A percentile compares a stretch with the other conserved stretches of the same genome.
Conservation (phyloP, 441 rosid species). For the Pelargonium australe region DNA sequence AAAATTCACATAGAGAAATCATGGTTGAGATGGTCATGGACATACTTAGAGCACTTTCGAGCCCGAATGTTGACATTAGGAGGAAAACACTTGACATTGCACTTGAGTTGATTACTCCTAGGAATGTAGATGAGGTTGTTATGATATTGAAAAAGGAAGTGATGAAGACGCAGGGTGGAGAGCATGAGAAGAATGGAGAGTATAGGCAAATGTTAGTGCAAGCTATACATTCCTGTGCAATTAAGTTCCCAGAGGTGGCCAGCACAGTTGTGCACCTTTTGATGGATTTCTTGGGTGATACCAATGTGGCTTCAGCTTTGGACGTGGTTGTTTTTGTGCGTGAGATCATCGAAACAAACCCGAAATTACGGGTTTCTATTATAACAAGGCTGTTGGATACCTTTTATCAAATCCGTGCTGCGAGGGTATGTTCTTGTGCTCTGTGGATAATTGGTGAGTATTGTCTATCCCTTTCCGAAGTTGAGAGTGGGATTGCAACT, state of each 20-base stretch:
- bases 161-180: slow-evolving; percentile 81
- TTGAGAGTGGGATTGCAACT: slow-evolving; percentile 65
- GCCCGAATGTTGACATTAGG: slow-evolving; percentile 77
- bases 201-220: slow-evolving; percentile 91
- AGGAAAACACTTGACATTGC: slow-evolving; percentile 77
- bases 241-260: slow-evolving; percentile 92
- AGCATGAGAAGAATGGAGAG: slow-evolving; percentile 88
- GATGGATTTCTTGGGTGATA: slow-evolving; percentile 92
- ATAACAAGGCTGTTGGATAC: slow-evolving; percentile 76
- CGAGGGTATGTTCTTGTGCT: slow-evolving; percentile 76
- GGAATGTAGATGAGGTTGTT: slow-evolving; percentile 73
- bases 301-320: slow-evolving; percentile 81
- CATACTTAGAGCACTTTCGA: slow-evolving; percentile 80
- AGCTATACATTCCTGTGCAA: slow-evolving; percentile 84
- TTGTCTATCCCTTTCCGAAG: slow-evolving; percentile 80
- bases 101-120: slow-evolving; percentile 69
- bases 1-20: slow-evolving; percentile 67
- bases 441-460: slow-evolving; percentile 95
- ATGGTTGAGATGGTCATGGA: slow-evolving; percentile 89
- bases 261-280: slow-evolving; percentile 83
- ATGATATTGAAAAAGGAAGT: slow-evolving; percentile 84
- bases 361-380: slow-evolving; percentile 75
- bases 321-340: slow-evolving; percentile 81
- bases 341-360: slow-evolving; percentile 79
- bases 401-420: slow-evolving; percentile 84